Base-by-base conservation (phyloP, 164 flowering plant species). In the Vitis cinerea region DNA sequence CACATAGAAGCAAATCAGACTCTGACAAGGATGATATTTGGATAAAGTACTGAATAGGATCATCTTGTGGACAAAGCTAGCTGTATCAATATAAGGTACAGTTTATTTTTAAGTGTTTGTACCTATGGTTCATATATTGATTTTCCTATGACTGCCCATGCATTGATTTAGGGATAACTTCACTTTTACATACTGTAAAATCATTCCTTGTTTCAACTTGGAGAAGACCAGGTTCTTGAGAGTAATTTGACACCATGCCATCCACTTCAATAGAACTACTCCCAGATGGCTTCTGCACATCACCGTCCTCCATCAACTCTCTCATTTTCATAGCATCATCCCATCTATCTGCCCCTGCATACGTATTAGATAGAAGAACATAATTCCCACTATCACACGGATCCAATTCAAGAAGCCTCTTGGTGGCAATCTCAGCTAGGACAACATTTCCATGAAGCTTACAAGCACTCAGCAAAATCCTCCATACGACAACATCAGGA, bases 311-410 rank as follows among this genome's bases (percentile, higher is more conserved):
- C 87, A 90, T 84, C 73, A 84, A 54, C 19, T 80, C 82, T 72
- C 93, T 84, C 14, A 79, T 50, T 65, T 75, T 81, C 44, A 58
- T 63, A 29, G 86, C 83, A 67, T 85, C 90, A 64, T 77, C 79
- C 97, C 97, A 89, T 72, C 86, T 83, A 62, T 80, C 82, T 3
- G 79, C 81, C 27, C 83, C 70, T n/a, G 89, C 90, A 79, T 89
- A 89, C 19, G 83, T 70, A 69, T 80, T 81, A 8, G 88, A 87
- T 37, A 86, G 74, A 59, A 91, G 88, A 56, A 86, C 83, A 77
- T 81, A 88, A 59, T 85, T 82, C 68, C 87, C 90, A 70, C 90
- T 83, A 58, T 86, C 84, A 54, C 60, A 57, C 30, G 87, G 81
- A 76, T 89, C 92, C 77, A 81, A 72, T 68, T 83, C 83, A 59